Evolutionary conservation across 495 filamentous ascomycete genomes (phyloP).

Genomic region (Neurospora sp.): DNA sequence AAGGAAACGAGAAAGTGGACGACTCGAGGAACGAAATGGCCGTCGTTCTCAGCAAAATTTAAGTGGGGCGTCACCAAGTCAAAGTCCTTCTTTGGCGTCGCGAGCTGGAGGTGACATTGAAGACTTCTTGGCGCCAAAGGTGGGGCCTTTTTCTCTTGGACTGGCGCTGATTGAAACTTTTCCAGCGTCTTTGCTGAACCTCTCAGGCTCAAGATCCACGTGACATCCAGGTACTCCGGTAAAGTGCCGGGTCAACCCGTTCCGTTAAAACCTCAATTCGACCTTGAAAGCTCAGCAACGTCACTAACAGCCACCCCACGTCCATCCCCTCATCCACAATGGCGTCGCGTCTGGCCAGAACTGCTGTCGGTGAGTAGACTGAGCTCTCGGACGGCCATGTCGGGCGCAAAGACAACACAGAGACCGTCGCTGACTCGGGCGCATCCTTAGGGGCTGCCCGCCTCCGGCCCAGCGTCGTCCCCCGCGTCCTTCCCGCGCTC

Average conservation of each 20-base stretch:
- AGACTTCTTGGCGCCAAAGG: neutral
- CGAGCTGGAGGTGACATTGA: neutral
- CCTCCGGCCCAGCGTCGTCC: constrained; percentile 61
- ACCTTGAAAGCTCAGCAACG: constrained; percentile 29
- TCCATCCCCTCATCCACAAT: constrained; percentile 54
- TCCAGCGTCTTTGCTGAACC: neutral
- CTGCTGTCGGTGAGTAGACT: constrained; percentile 70
- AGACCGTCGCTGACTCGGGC: constrained; percentile 1
- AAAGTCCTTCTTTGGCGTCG: neutral
- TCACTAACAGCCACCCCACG: constrained; percentile 29
- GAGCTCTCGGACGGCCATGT: neutral
- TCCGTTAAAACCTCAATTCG: constrained; percentile 45
- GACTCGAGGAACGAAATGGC: neutral
- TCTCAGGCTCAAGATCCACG: constrained; percentile 10
- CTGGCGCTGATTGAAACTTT: neutral
- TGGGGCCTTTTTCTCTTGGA: neutral
- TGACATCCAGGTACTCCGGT: constrained; percentile 18
- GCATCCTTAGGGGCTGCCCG: constrained; percentile 66
- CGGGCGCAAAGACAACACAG: constrained; percentile 1
- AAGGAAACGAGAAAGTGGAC: neutral
- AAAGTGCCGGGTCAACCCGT: constrained; percentile 21
- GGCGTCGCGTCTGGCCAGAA: constrained; percentile 91
- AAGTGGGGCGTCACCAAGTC: constrained; percentile 15
- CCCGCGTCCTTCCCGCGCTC: constrained; percentile 63
- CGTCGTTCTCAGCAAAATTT: constrained; percentile 11